Conservation (phyloP, 495 filamentous ascomycete species). For the Darksidea phi region DNA sequence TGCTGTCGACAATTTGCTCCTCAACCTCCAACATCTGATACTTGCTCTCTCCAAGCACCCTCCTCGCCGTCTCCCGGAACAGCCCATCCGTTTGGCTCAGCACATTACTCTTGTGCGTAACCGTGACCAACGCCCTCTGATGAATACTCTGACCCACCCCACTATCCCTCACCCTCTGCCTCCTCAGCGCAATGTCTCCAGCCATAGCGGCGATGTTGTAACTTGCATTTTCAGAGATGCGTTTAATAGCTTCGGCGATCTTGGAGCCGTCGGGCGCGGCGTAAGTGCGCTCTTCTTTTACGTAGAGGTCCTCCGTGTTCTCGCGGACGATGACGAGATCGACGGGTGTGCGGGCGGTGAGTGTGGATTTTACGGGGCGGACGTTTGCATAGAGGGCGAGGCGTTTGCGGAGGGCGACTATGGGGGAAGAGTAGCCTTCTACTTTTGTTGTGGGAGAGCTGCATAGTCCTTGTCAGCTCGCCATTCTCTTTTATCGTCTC, state of each 20-base stretch:
- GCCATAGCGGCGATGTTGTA: slow-evolving; percentile 86
- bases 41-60: slow-evolving; percentile 60
- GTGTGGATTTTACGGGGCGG: slow-evolving; percentile 86
- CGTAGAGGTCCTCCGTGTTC: slow-evolving; percentile 98
- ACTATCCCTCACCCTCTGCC: slow-evolving; percentile 70
- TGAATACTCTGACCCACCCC: slow-evolving; percentile 55
- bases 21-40: slow-evolving; percentile 66
- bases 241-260: slow-evolving; percentile 96
- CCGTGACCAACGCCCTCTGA: slow-evolving; percentile 74
- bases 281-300: slow-evolving; percentile 89
- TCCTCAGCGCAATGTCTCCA: slow-evolving; percentile 85
- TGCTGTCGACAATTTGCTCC: slow-evolving; percentile 97
- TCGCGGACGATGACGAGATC: slow-evolving; percentile 98
- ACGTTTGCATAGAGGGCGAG: slow-evolving; percentile 97
- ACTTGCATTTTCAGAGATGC: slow-evolving; percentile 82
- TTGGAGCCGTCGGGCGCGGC: slow-evolving; percentile 65
- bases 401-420: slow-evolving; percentile 93
- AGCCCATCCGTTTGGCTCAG: slow-evolving; percentile 94
- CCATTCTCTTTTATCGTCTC: neutral
- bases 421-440: slow-evolving; percentile 93
- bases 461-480: neutral
- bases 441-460: slow-evolving; percentile 84
- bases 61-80: slow-evolving; percentile 77
- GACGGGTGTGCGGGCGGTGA: slow-evolving; percentile 61
- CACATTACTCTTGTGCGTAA: slow-evolving; percentile 98